Evolutionary conservation across 192 early-diverging fungal species (phyloP).

Genomic region (Coemansia sp.): DNA sequence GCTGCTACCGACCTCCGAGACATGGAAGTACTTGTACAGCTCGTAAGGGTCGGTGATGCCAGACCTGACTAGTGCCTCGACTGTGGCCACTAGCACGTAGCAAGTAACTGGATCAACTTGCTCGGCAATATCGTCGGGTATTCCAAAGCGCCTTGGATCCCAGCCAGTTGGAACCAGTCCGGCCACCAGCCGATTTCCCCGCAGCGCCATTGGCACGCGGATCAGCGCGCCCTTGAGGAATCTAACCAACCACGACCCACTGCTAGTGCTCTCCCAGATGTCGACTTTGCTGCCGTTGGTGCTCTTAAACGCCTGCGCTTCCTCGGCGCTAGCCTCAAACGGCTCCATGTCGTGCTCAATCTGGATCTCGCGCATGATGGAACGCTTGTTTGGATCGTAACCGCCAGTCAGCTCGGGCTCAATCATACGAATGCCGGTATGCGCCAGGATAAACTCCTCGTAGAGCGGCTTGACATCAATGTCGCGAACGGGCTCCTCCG

Average conservation of each 20-base stretch:
- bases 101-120: conserved; percentile 91
- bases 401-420: conserved; percentile 83
- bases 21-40: conserved; percentile 95
- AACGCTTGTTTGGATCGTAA: conserved; percentile 85
- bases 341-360: conserved; percentile 85
- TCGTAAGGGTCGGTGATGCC: conserved; percentile 97
- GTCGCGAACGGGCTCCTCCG: conserved; percentile 82
- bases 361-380: conserved; percentile 82
- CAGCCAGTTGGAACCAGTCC: conserved; percentile 95
- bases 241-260: conserved; percentile 78
- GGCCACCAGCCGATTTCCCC: conserved; percentile 80
- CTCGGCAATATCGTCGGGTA: conserved; percentile 85
- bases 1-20: conserved; percentile 90
- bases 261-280: conserved; percentile 46
- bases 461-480: conserved; percentile 86
- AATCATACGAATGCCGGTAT: conserved; percentile 60
- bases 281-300: conserved; percentile 78
- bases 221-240: conserved; percentile 88
- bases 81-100: conserved; percentile 85
- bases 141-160: conserved; percentile 86
- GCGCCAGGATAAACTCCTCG: conserved; percentile 83
- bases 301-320: conserved; percentile 81
- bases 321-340: conserved; percentile 85
- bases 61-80: conserved; percentile 85
- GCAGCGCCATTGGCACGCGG: conserved; percentile 86